Evolutionary conservation across 140 eudicot species (phyloP).

Genomic region (Anethum foeniculum): DNA sequence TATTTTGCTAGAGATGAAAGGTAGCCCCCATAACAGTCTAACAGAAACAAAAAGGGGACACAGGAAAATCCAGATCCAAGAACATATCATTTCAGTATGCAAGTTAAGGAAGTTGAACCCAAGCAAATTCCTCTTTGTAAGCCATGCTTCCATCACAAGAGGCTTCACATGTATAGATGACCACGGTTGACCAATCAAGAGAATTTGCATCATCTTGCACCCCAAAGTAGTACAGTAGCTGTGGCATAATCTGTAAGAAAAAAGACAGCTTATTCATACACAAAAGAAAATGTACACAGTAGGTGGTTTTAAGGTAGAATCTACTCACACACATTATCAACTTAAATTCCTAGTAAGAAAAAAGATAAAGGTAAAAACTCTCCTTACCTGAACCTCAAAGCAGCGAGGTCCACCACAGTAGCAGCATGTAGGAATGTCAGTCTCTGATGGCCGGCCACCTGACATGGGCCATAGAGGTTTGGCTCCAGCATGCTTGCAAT

Average conservation of each 20-base stretch:
- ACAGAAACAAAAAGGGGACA: too few relatives aligned
- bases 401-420: conserved; percentile 32
- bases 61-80: too few relatives aligned
- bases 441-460: conserved; percentile 63
- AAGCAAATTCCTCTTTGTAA: background rate
- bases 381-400: conserved; percentile 64
- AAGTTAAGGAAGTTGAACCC: conserved; percentile 35
- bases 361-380: background rate
- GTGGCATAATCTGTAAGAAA: conserved; percentile 69
- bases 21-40: too few relatives aligned
- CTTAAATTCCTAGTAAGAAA: background rate
- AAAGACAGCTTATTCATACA: background rate
- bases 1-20: too few relatives aligned
- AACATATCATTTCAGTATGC: too few relatives aligned
- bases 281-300: background rate
- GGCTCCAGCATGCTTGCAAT: conserved; percentile 43
- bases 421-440: conserved; percentile 66
- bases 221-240: conserved; percentile 30
- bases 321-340: too few relatives aligned
- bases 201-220: conserved; percentile 28
- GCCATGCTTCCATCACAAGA: conserved; percentile 21
- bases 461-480: conserved; percentile 80
- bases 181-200: conserved; percentile 83
- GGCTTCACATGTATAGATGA: conserved; percentile 64
- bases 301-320: too few relatives aligned